Evolutionary conservation across 306 rosid genomes (phyloP).

Genomic region (Lathyrus tuberosus): DNA sequence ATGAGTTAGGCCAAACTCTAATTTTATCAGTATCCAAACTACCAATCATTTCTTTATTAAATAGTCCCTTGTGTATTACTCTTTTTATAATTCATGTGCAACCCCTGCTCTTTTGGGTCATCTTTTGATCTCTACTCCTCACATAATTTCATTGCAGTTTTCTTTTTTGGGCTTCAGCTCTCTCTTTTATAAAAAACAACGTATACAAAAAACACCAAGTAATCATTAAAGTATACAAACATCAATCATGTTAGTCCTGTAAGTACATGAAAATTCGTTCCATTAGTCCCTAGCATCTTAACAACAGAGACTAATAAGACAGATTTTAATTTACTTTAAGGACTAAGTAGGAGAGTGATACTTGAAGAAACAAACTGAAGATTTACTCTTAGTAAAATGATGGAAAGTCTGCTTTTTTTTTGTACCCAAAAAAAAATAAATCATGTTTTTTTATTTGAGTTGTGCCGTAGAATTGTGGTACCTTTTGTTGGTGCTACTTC

Average conservation of each 20-base stretch:
- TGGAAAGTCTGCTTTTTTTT: conserved; percentile 10
- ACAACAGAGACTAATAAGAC: conserved; percentile 4
- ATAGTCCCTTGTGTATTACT: not conserved
- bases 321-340: not conserved
- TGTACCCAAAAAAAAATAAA: too few relatives aligned
- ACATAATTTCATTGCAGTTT: not conserved
- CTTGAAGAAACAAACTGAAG: not conserved
- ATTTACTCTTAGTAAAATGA: not conserved
- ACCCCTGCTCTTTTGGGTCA: not conserved
- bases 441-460: conserved; percentile 1
- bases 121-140: not conserved
- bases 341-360: not conserved
- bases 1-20: too few relatives aligned
- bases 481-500: conserved; percentile 3
- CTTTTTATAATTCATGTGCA: not conserved
- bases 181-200: not conserved
- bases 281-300: conserved; percentile 2
- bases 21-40: too few relatives aligned
- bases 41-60: conserved; percentile 9
- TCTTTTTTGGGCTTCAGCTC: not conserved
- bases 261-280: not conserved
- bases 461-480: not conserved
- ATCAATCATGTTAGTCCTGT: not conserved
- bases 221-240: not conserved
- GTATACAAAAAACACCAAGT: not conserved